These are phyloP conservation scores for Calocybe gambosa DNA, from an alignment of 1,284 basidiomycete genomes.

Conservation along the genomic window DNA sequence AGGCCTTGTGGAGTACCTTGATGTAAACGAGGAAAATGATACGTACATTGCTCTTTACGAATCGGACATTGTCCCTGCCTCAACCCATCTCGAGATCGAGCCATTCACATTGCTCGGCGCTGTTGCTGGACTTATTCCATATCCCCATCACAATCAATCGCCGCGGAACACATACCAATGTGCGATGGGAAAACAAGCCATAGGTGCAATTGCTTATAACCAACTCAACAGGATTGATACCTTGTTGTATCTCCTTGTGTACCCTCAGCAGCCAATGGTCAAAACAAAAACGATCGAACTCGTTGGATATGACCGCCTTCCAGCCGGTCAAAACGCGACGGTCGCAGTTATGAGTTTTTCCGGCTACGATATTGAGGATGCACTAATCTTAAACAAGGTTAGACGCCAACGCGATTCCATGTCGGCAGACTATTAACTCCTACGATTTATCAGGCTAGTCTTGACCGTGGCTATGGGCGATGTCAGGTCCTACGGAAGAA, in stretches of 20 bases:
- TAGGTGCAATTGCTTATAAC: conserved; percentile 98
- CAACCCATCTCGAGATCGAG: conserved; percentile 98
- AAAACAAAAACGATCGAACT: conserved; percentile 98
- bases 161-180: conserved; percentile 99
- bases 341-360: conserved; percentile 99
- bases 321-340: conserved; percentile 97
- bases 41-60: conserved; percentile 97
- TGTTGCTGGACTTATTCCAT: conserved; percentile 97
- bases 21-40: conserved; percentile 99
- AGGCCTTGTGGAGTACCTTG: conserved; percentile 99
- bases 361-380: conserved; percentile 99
- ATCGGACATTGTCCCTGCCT: conserved; percentile 71
- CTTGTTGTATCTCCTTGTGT: conserved; percentile 97
- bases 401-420: conserved; percentile 8
- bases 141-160: conserved; percentile 99
- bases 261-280: conserved; percentile 99
- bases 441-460: conserved; percentile 57
- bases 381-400: conserved; percentile 92
- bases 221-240: conserved; percentile 98
- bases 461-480: conserved; percentile 95
- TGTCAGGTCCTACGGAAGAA: conserved; percentile 98
- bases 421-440: conserved; percentile 13
- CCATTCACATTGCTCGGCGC: conserved; percentile 98
- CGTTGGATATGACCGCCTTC: conserved; percentile 93
- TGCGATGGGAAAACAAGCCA: conserved; percentile 99